phyloP scores from a whole-genome alignment of 768 basidiomycete species.

The Lanmaoa pseudosensibilis region DNA sequence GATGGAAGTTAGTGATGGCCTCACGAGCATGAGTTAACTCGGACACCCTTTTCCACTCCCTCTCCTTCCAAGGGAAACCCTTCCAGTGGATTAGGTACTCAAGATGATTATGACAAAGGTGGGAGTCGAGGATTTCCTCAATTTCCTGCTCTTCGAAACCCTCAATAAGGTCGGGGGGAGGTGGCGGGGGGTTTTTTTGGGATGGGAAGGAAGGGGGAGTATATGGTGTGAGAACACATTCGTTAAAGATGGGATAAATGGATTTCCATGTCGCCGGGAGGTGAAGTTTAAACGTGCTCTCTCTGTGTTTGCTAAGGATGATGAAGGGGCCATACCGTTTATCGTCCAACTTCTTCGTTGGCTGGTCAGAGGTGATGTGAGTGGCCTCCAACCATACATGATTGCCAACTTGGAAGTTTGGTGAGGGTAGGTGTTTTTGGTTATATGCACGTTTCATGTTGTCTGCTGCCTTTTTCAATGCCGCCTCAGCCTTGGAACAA shows the following conservation, averaged over 20 bases:
- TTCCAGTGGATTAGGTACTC: constrained; percentile 33
- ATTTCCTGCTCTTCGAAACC: constrained; percentile 3
- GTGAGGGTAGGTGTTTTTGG: neutral
- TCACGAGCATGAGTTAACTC: constrained; percentile 12
- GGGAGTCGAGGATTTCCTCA: constrained; percentile 22
- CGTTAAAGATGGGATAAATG: constrained; percentile 20
- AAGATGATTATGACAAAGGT: neutral
- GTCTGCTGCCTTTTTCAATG: constrained; percentile 21
- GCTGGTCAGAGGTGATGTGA: constrained; percentile 24
- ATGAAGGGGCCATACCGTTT: constrained; percentile 26
- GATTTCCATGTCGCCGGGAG: constrained; percentile 13
- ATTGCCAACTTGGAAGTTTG: constrained; percentile 17
- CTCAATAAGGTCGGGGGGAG: neutral
- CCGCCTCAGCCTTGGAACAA: neutral
- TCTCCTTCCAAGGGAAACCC: constrained; percentile 3
- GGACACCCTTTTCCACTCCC: constrained; percentile 15
- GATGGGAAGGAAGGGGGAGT: neutral
- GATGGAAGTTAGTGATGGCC: constrained; percentile 10
- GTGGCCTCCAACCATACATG: constrained; percentile 29
- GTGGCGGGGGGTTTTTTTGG: neutral
- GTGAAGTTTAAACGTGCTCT: constrained; percentile 20
- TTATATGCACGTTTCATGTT: constrained; percentile 29
- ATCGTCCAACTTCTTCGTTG: constrained; percentile 20
- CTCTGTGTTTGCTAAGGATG: constrained; percentile 23
- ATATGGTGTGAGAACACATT: neutral